These are phyloP conservation scores for Starmerella bombicola DNA, from an alignment of 805 yeast species.

Conservation along the genomic window DNA sequence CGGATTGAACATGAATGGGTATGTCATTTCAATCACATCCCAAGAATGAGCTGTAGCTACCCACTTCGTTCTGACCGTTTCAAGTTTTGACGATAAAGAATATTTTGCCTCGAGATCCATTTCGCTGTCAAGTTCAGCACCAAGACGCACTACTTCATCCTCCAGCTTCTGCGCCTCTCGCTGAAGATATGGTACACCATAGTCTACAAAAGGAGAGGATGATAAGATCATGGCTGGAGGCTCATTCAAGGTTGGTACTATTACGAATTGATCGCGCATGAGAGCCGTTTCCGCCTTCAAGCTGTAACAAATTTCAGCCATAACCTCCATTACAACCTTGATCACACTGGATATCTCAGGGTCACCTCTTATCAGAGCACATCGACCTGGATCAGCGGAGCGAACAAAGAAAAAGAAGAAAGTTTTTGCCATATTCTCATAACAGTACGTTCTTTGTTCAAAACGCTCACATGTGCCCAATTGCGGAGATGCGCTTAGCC, in stretches of 20 bases:
- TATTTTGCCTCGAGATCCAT: conserved; percentile 20
- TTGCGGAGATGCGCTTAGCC: conserved; percentile 54
- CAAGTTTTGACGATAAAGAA: conserved; percentile 25
- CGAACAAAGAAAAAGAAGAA: conserved; percentile 74
- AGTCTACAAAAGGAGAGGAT: conserved; percentile 72
- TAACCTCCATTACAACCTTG: conserved; percentile 67
- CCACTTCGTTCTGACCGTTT: conserved; percentile 27
- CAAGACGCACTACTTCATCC: conserved; percentile 23
- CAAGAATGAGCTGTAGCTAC: conserved; percentile 44
- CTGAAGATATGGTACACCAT: conserved; percentile 55
- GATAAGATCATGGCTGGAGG: conserved; percentile 38
- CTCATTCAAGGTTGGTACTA: conserved; percentile 27
- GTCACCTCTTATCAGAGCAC: conserved; percentile 77
- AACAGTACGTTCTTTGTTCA: conserved; percentile 55
- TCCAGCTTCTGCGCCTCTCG: conserved; percentile 45
- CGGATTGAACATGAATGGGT: conserved; percentile 52
- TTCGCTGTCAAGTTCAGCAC: conserved; percentile 3
- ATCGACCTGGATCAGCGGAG: conserved; percentile 60
- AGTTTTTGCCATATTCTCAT: conserved; percentile 43
- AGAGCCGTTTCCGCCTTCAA: conserved; percentile 66
- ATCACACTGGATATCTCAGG: conserved; percentile 46
- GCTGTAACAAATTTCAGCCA: conserved; percentile 68
- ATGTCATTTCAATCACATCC: conserved; percentile 47
- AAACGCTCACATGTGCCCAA: conserved; percentile 66
- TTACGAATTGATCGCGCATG: conserved; percentile 56